Base-by-base conservation (phyloP, 1,284 basidiomycete species). In the Ceratorhiza oryzae-sativae region DNA sequence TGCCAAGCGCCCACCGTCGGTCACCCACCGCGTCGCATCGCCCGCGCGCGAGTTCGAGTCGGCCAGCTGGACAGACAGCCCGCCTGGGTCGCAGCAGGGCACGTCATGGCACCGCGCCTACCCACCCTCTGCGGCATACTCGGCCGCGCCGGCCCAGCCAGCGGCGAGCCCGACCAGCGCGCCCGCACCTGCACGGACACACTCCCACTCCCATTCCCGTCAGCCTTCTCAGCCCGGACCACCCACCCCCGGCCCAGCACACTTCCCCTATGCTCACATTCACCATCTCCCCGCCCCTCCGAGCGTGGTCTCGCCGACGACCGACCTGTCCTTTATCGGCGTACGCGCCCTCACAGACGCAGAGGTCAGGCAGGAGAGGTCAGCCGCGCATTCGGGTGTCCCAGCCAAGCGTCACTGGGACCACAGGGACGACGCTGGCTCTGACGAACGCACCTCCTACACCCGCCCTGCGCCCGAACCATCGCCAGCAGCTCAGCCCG, bases 181-280 rank as follows among this genome's bases (percentile, higher is more conserved):
- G 18, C 34, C 2, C 13, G 15, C 53, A 18, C 6, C 42, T 15
- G n/a, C 46, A 10, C 49, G 48, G 13, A 27, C 51, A 27, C 63
- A 42, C 20, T n/a, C 32, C 25, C 63, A 68, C 27, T 46, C 63
- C 25, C 63, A 68, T 36, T 46, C 63, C 9, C 32, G 63, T 8
- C 63, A 45, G 8, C 51, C 3, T 25, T 55, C 63, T 3, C 62
- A 67, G 20, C 18, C 32, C 12, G 51, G 39, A 4, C 23, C 51
- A 30, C 13, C 25, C 10, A 1, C 32, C 15, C 27, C 34, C 6
- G 18, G 9, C n/a, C 30, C 55, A 36, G 53, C 53, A 23, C 63
- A 55, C 20, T 45, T 56, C 49, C 63, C 63, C 23, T 70, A 70
- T 48, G 67, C 67, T 49, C 67, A 58, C 41, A 42, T 58, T 13